A percentile compares a stretch with the other conserved stretches of the same genome.
Conservation (phyloP, 2,329 filamentous ascomycete species). For the Talaromyces islandicus region DNA sequence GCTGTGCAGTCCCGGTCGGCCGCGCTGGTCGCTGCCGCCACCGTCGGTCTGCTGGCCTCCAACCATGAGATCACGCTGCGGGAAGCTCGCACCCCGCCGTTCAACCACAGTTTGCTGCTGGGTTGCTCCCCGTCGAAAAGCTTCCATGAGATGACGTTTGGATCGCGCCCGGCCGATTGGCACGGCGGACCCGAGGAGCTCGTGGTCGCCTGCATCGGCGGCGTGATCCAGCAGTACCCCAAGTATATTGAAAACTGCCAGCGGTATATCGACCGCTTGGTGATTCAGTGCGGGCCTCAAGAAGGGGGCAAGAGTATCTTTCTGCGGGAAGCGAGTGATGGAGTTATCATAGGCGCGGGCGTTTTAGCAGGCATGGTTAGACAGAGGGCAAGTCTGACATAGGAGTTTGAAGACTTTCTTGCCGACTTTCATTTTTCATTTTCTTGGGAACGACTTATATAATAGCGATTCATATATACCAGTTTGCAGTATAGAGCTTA, state of each 20-base stretch:
- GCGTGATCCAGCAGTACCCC: constrained; percentile 68
- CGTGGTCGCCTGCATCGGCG: constrained; percentile 65
- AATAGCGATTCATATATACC: background rate
- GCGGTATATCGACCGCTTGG: constrained; percentile 52
- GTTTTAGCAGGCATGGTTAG: constrained; percentile 41
- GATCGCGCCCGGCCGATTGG: background rate
- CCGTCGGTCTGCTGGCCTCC: constrained; percentile 8
- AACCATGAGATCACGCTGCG: constrained; percentile 10
- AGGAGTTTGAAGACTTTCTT: too few species aligned
- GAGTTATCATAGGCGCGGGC: constrained; percentile 45
- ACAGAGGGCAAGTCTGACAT: background rate
- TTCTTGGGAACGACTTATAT: background rate
- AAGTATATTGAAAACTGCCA: constrained; percentile 63
- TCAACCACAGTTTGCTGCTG: background rate
- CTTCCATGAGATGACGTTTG: constrained; percentile 11
- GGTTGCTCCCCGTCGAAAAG: constrained; percentile 9
- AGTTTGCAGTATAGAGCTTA: background rate
- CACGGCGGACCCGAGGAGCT: constrained; percentile 10
- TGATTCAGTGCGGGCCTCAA: constrained; percentile 29
- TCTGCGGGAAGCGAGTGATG: constrained; percentile 42
- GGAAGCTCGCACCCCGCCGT: background rate
- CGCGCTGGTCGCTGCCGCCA: constrained; percentile 11
- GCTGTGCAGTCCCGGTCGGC: constrained; percentile 8
- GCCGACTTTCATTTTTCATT: too few species aligned
- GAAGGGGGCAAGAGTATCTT: constrained; percentile 40